Percentiles rank a stretch among this genome's conserved stretches.
Conservation (phyloP, 805 yeast species). For the Hanseniaspora singularis region DNA sequence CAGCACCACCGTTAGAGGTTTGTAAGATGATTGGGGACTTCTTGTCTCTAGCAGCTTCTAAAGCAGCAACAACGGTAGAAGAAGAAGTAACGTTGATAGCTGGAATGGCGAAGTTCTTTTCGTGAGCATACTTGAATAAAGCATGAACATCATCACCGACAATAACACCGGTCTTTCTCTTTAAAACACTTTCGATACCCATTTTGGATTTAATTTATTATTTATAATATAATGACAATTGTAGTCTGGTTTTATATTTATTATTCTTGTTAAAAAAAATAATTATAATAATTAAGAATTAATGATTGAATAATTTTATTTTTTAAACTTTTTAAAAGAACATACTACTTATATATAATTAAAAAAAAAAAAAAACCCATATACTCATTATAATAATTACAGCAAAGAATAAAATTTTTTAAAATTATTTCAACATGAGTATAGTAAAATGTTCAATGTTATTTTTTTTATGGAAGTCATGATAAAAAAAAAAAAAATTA, state of each 20-base stretch:
- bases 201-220: slow-evolving; percentile 26
- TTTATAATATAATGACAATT: neutral
- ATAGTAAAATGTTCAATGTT: no score
- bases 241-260: slow-evolving; percentile 5
- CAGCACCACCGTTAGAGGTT: slow-evolving; percentile 98
- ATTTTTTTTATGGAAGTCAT: no score
- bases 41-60: slow-evolving; percentile 93
- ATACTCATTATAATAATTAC: no score
- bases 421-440: no score
- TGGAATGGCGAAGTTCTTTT: slow-evolving; percentile 90
- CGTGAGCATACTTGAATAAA: slow-evolving; percentile 85
- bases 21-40: slow-evolving; percentile 92
- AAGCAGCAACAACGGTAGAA: slow-evolving; percentile 90
- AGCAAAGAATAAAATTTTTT: no score
- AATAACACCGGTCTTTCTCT: slow-evolving; percentile 93
- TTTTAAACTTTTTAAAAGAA: neutral
- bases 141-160: slow-evolving; percentile 88
- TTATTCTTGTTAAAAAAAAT: neutral
- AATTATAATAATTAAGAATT: no score
- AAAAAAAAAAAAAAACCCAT: no score
- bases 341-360: no score
- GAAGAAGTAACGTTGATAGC: slow-evolving; percentile 98
- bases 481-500: no score
- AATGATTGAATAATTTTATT: neutral
- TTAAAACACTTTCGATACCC: slow-evolving; percentile 64